A percentile compares a stretch with the other conserved stretches of the same genome.
These are phyloP conservation scores for Cyathus olla DNA, from an alignment of 1,284 basidiomycete species.

Conservation along the genomic window DNA sequence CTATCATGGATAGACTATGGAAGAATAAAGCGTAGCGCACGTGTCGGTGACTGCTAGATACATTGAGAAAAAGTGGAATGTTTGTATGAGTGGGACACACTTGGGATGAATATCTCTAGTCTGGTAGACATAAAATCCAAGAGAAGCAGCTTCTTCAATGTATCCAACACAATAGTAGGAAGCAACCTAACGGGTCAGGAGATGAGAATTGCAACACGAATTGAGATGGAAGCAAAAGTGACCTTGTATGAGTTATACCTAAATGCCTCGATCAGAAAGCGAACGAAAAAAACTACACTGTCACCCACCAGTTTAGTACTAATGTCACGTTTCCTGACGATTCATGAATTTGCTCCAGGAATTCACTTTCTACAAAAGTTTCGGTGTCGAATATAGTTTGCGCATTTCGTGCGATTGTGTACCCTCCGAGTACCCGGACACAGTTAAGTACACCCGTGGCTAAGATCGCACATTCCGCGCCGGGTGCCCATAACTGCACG, in stretches of 20 bases:
- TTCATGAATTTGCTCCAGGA: conserved; percentile 52
- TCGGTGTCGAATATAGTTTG: conserved; percentile 71
- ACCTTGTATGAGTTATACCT: conserved; percentile 79
- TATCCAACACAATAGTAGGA: conserved; percentile 71
- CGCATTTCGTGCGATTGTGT: conserved; percentile 58
- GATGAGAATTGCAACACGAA: not conserved
- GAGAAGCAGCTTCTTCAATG: conserved; percentile 63
- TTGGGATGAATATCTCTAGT: conserved; percentile 71
- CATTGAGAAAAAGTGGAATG: not conserved
- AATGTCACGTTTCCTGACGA: conserved; percentile 61
- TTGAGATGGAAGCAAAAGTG: not conserved
- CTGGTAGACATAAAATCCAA: conserved; percentile 72
- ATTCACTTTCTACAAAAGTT: conserved; percentile 67
- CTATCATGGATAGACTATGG: conserved; percentile 72
- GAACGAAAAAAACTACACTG: conserved; percentile 2
- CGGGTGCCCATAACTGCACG: conserved; percentile 65
- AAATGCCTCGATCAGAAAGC: not conserved
- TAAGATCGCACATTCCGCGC: conserved; percentile 63
- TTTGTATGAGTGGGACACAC: conserved; percentile 43
- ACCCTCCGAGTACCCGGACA: conserved; percentile 71
- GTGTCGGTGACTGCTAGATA: conserved; percentile 64
- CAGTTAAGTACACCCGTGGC: conserved; percentile 71
- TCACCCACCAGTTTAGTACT: conserved; percentile 68
- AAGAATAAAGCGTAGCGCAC: conserved; percentile 76
- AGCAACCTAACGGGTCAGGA: conserved; percentile 56